Evolutionary conservation across 108 stramenopile genomes (phyloP).

Genomic region (Pseudonitzschia delicatissima): DNA sequence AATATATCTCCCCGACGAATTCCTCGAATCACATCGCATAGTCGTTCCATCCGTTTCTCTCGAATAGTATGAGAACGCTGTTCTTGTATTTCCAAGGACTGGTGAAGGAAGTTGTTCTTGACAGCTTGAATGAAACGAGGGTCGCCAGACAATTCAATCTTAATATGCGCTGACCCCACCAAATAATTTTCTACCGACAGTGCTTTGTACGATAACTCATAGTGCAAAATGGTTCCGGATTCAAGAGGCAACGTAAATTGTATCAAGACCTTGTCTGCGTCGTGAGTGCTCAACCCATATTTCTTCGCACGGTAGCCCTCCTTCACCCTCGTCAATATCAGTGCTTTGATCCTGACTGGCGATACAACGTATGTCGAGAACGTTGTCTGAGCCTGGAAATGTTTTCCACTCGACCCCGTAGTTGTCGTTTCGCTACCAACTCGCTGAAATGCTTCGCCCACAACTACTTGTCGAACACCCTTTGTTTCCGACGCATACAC

Average conservation of each 20-base stretch:
- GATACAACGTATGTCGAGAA: constrained; percentile 66
- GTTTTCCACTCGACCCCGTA: neutral
- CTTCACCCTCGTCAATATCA: constrained; percentile 63
- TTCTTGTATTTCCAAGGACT: constrained; percentile 14
- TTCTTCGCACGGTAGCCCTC: constrained; percentile 75
- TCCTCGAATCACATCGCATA: constrained; percentile 62
- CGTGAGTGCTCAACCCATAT: constrained; percentile 64
- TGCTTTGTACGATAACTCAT: constrained; percentile 75
- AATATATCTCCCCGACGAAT: constrained; percentile 66
- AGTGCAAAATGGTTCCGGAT: constrained; percentile 58
- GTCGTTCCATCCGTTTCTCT: constrained; percentile 43
- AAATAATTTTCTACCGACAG: constrained; percentile 48
- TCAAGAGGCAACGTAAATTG: constrained; percentile 62
- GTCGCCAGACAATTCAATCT: constrained; percentile 74
- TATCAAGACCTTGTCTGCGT: constrained; percentile 68
- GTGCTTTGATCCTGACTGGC: constrained; percentile 68
- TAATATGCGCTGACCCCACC: constrained; percentile 74
- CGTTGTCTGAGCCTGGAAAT: constrained; percentile 26
- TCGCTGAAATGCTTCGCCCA: neutral
- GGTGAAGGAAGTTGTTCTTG: constrained; percentile 61
- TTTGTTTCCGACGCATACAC: neutral
- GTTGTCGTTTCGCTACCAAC: neutral
- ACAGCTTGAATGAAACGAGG: constrained; percentile 55
- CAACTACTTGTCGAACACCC: constrained; percentile 12
- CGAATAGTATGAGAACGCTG: constrained; percentile 28